A percentile compares a stretch with the other conserved stretches of the same genome.
These are phyloP conservation scores for Scorias spongiosa DNA, from an alignment of 2,329 filamentous ascomycete genomes.

Conservation along the genomic window DNA sequence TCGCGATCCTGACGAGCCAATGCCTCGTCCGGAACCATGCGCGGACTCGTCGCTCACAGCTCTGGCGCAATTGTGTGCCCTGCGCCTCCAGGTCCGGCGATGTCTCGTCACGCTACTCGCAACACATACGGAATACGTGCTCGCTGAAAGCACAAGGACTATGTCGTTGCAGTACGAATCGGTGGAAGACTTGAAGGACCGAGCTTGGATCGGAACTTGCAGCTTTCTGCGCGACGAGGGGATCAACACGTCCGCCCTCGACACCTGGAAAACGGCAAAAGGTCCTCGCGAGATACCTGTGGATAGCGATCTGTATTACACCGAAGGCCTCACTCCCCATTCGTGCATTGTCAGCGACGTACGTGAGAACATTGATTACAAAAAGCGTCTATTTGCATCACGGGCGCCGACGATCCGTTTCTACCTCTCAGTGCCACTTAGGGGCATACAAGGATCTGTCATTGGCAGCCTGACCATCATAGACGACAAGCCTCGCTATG, in stretches of 20 bases:
- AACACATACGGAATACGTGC: constrained; percentile 31
- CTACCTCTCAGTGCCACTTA: constrained; percentile 44
- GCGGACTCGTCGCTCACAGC: constrained; percentile 31
- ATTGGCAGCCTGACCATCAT: constrained; percentile 47
- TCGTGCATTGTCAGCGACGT: constrained; percentile 14
- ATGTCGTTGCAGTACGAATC: constrained; percentile 25
- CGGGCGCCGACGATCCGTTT: constrained; percentile 21
- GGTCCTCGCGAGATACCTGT: constrained; percentile 9
- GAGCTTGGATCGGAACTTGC: constrained; percentile 22
- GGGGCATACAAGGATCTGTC: constrained; percentile 38
- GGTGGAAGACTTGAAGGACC: constrained; percentile 16
- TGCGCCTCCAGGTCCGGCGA: constrained; percentile 33
- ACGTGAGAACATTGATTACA: constrained; percentile 2
- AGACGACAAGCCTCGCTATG: constrained; percentile 40
- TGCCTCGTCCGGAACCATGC: constrained; percentile 1
- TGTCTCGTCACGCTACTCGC: constrained; percentile 37
- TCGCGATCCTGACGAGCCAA: not conserved
- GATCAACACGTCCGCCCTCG: constrained; percentile 18
- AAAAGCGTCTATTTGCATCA: constrained; percentile 4
- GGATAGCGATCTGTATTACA: constrained; percentile 9
- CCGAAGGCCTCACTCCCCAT: constrained; percentile 9
- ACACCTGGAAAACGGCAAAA: constrained; percentile 10
- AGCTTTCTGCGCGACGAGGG: constrained; percentile 20
- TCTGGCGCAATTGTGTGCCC: constrained; percentile 35
- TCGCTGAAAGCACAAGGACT: constrained; percentile 36